Evolutionary conservation across 2,329 filamentous ascomycete genomes (phyloP).

Genomic region (Ascosphaera aggregata): DNA sequence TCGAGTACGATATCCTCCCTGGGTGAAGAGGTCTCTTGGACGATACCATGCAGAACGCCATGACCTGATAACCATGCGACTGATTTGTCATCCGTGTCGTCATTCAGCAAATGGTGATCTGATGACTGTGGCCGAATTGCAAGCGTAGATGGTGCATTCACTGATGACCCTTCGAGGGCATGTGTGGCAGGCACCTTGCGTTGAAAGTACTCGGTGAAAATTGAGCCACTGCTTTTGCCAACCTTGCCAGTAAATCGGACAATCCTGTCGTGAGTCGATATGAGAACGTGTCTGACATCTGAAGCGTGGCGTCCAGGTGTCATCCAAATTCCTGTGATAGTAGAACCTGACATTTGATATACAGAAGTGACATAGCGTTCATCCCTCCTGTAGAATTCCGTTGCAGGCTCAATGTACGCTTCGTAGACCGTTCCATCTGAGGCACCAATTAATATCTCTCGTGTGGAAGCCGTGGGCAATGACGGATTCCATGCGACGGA

Average conservation of each 20-base stretch:
- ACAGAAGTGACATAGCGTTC: constrained; percentile 76
- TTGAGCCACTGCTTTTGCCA: constrained; percentile 56
- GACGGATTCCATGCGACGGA: constrained; percentile 89
- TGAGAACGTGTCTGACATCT: constrained; percentile 53
- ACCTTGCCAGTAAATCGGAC: constrained; percentile 63
- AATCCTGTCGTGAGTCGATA: constrained; percentile 55
- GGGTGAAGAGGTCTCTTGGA: constrained; percentile 37
- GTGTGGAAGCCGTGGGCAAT: constrained; percentile 73
- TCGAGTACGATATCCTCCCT: constrained; percentile 52
- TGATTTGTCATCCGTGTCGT: constrained; percentile 22
- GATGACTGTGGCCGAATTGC: constrained; percentile 53
- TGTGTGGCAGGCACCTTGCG: constrained; percentile 57
- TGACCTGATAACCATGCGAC: constrained; percentile 84
- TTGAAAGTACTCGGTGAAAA: constrained; percentile 77
- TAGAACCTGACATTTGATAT: constrained; percentile 59
- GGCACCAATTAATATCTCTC: constrained; percentile 79
- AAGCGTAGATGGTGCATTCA: constrained; percentile 39
- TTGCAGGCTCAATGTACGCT: constrained; percentile 78
- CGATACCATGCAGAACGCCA: constrained; percentile 67
- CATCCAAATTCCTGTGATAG: constrained; percentile 67
- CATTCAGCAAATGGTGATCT: constrained; percentile 32
- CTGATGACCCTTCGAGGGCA: constrained; percentile 40
- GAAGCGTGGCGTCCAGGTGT: constrained; percentile 45
- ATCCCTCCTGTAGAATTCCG: constrained; percentile 85
- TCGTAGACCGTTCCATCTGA: constrained; percentile 94